These are phyloP conservation scores for Exophiala aquamarina DNA, from an alignment of 2,329 filamentous ascomycete species.

Conservation along the genomic window DNA sequence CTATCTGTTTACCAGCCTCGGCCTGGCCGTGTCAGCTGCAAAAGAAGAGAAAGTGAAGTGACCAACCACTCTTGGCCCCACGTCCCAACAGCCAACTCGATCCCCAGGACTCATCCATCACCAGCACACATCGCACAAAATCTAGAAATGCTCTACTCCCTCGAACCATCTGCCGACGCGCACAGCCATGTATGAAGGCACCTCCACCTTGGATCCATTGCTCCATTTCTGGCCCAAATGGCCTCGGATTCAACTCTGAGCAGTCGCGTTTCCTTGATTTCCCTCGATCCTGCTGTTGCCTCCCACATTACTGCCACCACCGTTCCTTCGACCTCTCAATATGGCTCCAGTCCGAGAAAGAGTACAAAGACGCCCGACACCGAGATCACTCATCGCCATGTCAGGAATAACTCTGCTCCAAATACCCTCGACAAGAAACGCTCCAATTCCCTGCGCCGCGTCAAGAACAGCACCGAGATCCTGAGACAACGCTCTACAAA, in stretches of 20 bases:
- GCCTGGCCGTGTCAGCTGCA: too few species aligned
- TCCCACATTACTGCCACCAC: conserved; percentile 26
- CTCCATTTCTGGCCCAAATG: conserved; percentile 20
- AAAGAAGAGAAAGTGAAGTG: too few species aligned
- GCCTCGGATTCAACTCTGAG: conserved; percentile 23
- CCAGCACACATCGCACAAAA: too few species aligned
- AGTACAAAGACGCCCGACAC: conserved; percentile 17
- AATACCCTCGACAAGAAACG: conserved; percentile 28
- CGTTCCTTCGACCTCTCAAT: conserved; percentile 19
- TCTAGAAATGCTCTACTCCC: background rate
- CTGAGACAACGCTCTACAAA: conserved; percentile 40
- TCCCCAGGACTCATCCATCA: background rate
- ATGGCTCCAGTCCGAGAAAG: conserved; percentile 26
- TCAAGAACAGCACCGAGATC: conserved; percentile 55
- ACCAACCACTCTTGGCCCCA: too few species aligned
- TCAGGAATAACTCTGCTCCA: conserved; percentile 27
- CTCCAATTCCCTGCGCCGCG: conserved; percentile 38
- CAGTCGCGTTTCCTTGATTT: conserved; percentile 27
- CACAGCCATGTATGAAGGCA: conserved; percentile 18
- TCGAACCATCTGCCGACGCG: background rate
- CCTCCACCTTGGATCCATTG: conserved; percentile 1
- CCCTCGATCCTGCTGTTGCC: conserved; percentile 28
- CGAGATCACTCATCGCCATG: conserved; percentile 20
- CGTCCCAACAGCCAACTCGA: background rate
- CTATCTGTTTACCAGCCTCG: too few species aligned